Base-by-base conservation (phyloP, 495 filamentous ascomycete species). In the Aspergillus haitiensis region DNA sequence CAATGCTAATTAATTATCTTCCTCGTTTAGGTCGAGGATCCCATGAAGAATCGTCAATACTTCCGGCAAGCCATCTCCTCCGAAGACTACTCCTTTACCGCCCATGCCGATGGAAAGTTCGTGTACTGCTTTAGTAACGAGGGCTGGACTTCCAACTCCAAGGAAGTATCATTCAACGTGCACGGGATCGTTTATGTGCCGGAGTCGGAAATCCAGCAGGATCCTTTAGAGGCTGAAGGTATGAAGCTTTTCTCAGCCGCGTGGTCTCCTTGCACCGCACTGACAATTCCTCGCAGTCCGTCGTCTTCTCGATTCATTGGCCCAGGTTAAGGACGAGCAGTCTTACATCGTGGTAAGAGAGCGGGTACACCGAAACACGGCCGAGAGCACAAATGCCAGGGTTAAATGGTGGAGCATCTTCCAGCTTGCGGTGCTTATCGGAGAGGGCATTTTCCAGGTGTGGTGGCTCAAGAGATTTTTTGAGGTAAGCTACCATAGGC, bases 381-480 rank as follows among this genome's bases (percentile, higher is more conserved):
- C 94, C 50, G 94, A 98, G 81, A 97, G 92, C 83, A 98, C 94
- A 58, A 98, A 98, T 75, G 84, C 86, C 61, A 81, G 94, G 55
- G 94, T 98, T 60, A 98, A 98, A 78, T 98, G 94, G 94, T 98
- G 95, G 95, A 97, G 93, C 72, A 84, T 98, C 61, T 98, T 98
- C 76, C 92, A 98, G 75, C 82, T 98, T 58, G 84, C 86, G 52
- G 88, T 98, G 56, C 82, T 98, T 49, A 81, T 94, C 59, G 94
- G 89, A 47, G 91, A 97, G 80, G 92, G 92, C 67, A 79, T 97
- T 52, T 98, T 98, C 81, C 94, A 98, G 77, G 95, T 98, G 61
- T 98, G 95, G 94, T 98, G 94, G 90, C 71, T 98, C 73, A 93
- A 96, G 82, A 80, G 95, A 69, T 98, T 98, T 80, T 98, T 98